These are phyloP conservation scores for Fusarium nygamai DNA, from an alignment of 2,329 filamentous ascomycete species.

Conservation along the genomic window DNA sequence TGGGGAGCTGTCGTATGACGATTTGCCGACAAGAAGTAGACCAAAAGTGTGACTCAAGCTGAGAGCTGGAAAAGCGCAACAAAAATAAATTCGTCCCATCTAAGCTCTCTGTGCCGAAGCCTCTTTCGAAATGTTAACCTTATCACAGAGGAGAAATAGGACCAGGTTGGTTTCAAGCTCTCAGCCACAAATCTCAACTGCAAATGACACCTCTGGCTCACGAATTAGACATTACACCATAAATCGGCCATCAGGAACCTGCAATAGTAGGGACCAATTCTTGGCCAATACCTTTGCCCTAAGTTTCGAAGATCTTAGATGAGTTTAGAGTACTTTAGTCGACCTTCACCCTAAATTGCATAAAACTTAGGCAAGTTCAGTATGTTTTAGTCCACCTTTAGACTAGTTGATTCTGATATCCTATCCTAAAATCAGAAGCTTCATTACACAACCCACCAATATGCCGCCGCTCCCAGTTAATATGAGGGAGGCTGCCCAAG, in stretches of 20 bases:
- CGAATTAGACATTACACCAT: neutral
- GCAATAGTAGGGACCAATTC: neutral
- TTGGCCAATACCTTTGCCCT: neutral
- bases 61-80: rapidly evolving
- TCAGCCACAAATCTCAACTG: neutral
- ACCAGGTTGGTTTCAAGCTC: neutral
- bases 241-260: neutral
- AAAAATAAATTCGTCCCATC: neutral
- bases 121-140: neutral
- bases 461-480: neutral
- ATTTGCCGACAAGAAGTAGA: neutral
- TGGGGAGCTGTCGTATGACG: neutral
- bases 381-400: neutral
- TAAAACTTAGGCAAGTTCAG: neutral
- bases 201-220: too few relatives aligned
- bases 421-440: neutral
- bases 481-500: neutral
- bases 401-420: neutral
- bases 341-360: neutral
- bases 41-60: neutral
- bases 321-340: neutral
- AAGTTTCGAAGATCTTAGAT: neutral
- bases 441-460: rapidly evolving
- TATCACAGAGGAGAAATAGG: neutral
- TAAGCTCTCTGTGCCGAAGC: neutral